These are phyloP conservation scores for Eragrostis tef DNA, from an alignment of 202 grass and related monocot species.

Conservation along the genomic window DNA sequence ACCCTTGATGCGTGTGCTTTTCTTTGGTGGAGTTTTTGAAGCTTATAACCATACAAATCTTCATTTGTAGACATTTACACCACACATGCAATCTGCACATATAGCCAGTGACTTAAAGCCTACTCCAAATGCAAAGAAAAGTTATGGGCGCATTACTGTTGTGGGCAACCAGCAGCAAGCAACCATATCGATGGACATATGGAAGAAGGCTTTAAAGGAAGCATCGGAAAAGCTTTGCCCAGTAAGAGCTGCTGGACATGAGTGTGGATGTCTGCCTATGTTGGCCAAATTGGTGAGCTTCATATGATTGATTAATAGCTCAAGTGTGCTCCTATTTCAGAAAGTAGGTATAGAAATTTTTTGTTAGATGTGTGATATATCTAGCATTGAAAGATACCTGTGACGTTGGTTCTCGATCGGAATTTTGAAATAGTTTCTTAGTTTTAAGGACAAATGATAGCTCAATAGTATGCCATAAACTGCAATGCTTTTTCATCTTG, in stretches of 20 bases:
- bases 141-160: conserved; percentile 62
- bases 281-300: conserved; percentile 78
- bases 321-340: conserved; percentile 6
- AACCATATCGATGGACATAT: conserved; percentile 80
- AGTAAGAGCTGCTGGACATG: conserved; percentile 76
- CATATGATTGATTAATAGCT: conserved; percentile 11
- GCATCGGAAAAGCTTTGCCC: conserved; percentile 88
- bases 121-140: conserved; percentile 59
- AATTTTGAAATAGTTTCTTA: neutral
- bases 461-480: neutral
- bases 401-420: neutral
- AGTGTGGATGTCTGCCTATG: conserved; percentile 89
- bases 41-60: conserved; percentile 18
- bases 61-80: conserved; percentile 73
- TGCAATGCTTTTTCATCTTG: neutral
- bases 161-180: conserved; percentile 67
- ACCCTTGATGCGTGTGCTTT: conserved; percentile 34
- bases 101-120: conserved; percentile 53
- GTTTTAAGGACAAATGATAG: neutral
- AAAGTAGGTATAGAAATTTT: conserved; percentile 29
- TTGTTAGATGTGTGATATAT: conserved; percentile 5
- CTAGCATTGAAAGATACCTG: neutral
- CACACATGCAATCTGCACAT: conserved; percentile 79
- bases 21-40: conserved; percentile 14
- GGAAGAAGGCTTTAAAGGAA: conserved; percentile 94